Base-by-base conservation (phyloP, 2,329 filamentous ascomycete species). In the Escovopsis sp. region DNA sequence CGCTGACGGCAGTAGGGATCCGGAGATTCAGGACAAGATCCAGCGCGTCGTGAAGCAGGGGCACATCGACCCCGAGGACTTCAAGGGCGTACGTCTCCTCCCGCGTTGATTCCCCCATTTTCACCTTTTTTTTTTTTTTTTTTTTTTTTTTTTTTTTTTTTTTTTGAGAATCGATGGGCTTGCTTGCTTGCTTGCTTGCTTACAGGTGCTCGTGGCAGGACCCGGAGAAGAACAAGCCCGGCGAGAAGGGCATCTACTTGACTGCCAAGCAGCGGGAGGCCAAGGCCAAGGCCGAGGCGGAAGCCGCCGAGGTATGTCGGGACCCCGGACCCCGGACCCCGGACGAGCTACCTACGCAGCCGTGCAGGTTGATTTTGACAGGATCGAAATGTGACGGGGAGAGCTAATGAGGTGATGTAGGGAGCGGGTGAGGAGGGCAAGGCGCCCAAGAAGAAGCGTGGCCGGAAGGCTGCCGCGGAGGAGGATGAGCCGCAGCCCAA, bases 81-180 rank as follows among this genome's bases (percentile, higher is more conserved):
- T 86, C 77, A 89, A 81, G 30, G 86, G 86, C 11, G 87, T 94
- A 71, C n/a, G n/a, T n/a, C n/a, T n/a, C n/a, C n/a, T n/a, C n/a
- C n/a, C n/a, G n/a, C n/a, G n/a, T n/a, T n/a, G n/a, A n/a, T n/a
- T n/a, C n/a, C n/a, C n/a, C n/a, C n/a, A n/a, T n/a, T n/a, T n/a
- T n/a, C n/a, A n/a, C n/a, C n/a, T n/a, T n/a, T n/a, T n/a, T n/a
- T n/a, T n/a, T n/a, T n/a, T n/a, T n/a, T n/a, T n/a, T n/a, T n/a
- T 25, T 44, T 2, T 16, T 6, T 35, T 36, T 38, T 45, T 20
- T 42, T 37, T 7, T 34, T 11, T 8, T n/a, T n/a, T n/a, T n/a
- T n/a, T n/a, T n/a, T n/a, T n/a, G n/a, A n/a, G n/a, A n/a, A n/a
- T n/a, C n/a, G 4, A 20, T 20, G 20, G 20, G 20, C 20, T 20